Percentiles rank a stretch among this genome's conserved stretches.
Evolutionary conservation across 371 early-diverging fungal species (phyloP).

Genomic region (Mortierella sp.): DNA sequence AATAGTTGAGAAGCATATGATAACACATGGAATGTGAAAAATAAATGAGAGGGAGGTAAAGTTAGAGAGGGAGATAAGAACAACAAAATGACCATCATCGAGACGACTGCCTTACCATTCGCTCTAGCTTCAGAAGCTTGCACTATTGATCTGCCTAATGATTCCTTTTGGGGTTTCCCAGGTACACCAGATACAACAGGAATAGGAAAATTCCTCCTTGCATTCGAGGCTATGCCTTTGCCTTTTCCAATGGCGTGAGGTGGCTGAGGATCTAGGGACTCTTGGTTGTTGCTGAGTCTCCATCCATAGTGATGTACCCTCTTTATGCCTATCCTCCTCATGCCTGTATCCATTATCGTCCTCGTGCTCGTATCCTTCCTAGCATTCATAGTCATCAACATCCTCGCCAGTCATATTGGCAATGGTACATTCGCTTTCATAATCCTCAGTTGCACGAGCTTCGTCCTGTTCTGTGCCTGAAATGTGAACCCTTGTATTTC

Average conservation of each 20-base stretch:
- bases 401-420: neutral
- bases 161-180: neutral
- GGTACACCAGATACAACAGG: neutral
- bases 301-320: neutral
- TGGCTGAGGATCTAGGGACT: neutral
- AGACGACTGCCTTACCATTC: neutral
- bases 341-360: neutral
- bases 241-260: neutral
- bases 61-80: neutral
- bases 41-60: neutral
- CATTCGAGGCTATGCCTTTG: neutral
- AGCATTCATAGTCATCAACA: neutral
- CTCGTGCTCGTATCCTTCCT: neutral
- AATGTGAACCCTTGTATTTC: neutral
- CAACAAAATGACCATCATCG: neutral
- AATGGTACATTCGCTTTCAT: neutral
- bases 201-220: neutral
- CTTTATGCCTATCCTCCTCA: neutral
- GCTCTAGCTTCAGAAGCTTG: neutral
- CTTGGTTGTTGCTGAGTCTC: neutral
- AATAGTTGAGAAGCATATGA: too few relatives aligned
- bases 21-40: too few relatives aligned
- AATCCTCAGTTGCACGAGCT: neutral
- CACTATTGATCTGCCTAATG: neutral
- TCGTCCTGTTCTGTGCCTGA: neutral